Evolutionary conservation across 2,329 filamentous ascomycete genomes (phyloP).

Genomic region (Exophiala spinifera): DNA sequence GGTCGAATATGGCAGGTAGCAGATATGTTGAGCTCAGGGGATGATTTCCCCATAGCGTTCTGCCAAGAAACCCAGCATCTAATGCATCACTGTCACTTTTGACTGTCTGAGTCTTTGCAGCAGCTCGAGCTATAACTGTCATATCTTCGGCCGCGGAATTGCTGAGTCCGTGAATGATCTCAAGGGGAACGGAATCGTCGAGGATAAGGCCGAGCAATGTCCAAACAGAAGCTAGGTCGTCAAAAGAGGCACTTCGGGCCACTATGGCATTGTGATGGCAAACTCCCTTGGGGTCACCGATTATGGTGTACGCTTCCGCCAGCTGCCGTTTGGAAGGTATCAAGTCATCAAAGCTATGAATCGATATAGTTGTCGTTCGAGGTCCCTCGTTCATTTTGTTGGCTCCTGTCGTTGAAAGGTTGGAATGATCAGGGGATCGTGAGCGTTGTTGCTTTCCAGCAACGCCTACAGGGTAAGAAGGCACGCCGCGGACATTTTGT

Average conservation of each 20-base stretch:
- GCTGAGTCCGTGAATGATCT: slow-evolving; percentile 44
- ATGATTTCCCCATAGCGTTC: slow-evolving; percentile 57
- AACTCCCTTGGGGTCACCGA: slow-evolving; percentile 75
- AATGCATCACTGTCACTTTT: slow-evolving; percentile 34
- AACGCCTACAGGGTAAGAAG: slow-evolving; percentile 31
- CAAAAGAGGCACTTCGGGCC: slow-evolving; percentile 66
- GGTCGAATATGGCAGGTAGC: slow-evolving; percentile 55
- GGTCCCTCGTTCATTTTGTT: slow-evolving; percentile 44
- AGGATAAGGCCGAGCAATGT: slow-evolving; percentile 74
- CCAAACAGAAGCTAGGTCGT: slow-evolving; percentile 80
- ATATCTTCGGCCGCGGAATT: slow-evolving; percentile 58
- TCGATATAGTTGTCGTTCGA: slow-evolving; percentile 66
- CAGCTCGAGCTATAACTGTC: slow-evolving; percentile 66
- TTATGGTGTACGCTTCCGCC: slow-evolving; percentile 76
- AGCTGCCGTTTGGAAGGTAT: slow-evolving; percentile 77
- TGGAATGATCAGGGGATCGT: slow-evolving; percentile 47
- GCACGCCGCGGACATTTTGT: slow-evolving; percentile 48
- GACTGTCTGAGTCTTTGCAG: slow-evolving; percentile 45
- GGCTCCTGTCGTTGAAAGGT: slow-evolving; percentile 55
- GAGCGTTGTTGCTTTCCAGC: slow-evolving; percentile 50
- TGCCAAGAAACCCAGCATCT: slow-evolving; percentile 14
- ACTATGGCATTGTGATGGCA: slow-evolving; percentile 80
- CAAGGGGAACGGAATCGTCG: slow-evolving; percentile 71
- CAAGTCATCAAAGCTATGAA: slow-evolving; percentile 62
- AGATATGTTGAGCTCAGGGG: slow-evolving; percentile 56